Evolutionary conservation across 1,284 basidiomycete species (phyloP), one percentile per base, ranked within the genome.

Genomic region (Ceratobasidium sp.): DNA sequence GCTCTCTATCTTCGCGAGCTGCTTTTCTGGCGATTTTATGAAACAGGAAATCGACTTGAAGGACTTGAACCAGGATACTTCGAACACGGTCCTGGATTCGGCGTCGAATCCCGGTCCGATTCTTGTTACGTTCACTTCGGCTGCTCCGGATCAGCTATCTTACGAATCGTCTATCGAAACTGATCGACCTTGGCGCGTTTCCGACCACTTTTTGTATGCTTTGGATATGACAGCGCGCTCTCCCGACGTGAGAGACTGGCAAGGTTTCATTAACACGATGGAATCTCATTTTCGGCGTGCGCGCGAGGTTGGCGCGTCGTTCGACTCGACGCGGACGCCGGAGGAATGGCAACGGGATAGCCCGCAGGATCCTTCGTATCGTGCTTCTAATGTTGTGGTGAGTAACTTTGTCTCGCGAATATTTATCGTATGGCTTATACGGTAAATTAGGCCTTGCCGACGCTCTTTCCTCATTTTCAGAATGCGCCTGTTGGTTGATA

Each of bases 1-100:
- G 6, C 40, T 71, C 32, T 71, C 69, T 22, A 51, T 71, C 34
- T 71, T 71, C 13, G 69, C 69, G 8, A 62, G 54, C 44, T 71
- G 69, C 44, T 46, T 61, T 15, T 71, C 69, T 29, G 69, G 69
- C 0, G 49, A 46, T n/a, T 67, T 67, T 29, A 67, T 69, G 67
- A 15, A 57, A 11, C 67, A 69, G 25, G 32, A 19, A 17, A 69
- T 69, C 51, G 37, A 69, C 11, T 13, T 69, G 7, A 9, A 34
- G 52, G 9, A 69, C 52, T 32, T 67, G 2, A 34, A 51, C 32
- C 3, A 25, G 29, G 46, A 6, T 19, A 2, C 54, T 29, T 19
- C 65, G 2, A 25, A 34, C 32, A 15, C 43, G 5, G 7, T 1
- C 4, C n/a, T 29, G 17, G n/a, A 1, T 3, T 11, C 29, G 29